Conservation (phyloP, 75 land plant species). For the Ceratopteris richardii region DNA sequence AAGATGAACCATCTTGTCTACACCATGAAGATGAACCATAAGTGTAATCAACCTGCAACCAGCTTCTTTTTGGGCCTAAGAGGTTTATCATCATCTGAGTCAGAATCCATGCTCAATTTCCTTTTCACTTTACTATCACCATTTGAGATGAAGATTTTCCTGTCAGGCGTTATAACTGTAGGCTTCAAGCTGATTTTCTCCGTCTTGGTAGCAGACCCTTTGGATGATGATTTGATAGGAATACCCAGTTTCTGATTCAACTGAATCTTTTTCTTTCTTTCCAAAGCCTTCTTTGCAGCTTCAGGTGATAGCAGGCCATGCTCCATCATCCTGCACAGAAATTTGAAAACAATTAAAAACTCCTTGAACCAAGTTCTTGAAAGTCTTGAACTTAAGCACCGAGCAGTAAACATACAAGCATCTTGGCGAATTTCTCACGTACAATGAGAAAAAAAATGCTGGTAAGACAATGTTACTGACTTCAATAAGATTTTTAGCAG, state of each 20-base stretch:
- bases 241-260: conserved; percentile 35
- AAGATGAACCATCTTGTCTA: too few species aligned
- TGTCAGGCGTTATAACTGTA: not conserved
- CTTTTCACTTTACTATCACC: conserved; percentile 10
- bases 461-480: too few species aligned
- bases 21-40: too few species aligned
- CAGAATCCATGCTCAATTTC: not conserved
- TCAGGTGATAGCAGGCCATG: conserved; percentile 46
- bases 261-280: conserved; percentile 41
- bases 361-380: not conserved
- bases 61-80: conserved; percentile 7
- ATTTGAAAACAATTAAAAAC: not conserved
- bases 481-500: too few species aligned
- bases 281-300: conserved; percentile 51
- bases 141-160: conserved; percentile 4
- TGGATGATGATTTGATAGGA: conserved; percentile 31
- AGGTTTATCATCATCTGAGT: conserved; percentile 7
- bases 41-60: too few species aligned
- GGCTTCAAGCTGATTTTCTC: conserved; percentile 2
- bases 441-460: too few species aligned
- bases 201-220: not conserved
- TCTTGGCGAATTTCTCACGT: too few species aligned
- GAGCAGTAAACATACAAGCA: too few species aligned
- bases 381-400: not conserved
- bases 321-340: conserved; percentile 52